Evolutionary conservation across 768 basidiomycete species (phyloP), one percentile per base, ranked within the genome.

Genomic region (Lactifluus subvellereus): DNA sequence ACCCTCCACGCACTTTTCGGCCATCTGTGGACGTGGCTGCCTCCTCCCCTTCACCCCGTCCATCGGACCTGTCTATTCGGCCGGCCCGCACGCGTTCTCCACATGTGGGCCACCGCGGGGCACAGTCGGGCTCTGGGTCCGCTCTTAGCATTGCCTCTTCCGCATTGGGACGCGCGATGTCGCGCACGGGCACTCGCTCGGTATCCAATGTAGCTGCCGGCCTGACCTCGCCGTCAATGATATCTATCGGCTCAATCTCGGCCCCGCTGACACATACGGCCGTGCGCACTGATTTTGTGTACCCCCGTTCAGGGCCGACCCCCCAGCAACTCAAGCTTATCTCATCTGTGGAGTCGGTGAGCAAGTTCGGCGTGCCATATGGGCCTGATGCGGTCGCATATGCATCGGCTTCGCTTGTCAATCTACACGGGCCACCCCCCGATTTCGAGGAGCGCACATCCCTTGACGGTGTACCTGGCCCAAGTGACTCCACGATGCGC

Each of bases 211-310:
- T 76, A 22, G 57, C 55, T 6, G 64, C 62, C 8, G 66, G 61
- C 48, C 78, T 84, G 52, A 83, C 79, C 38, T 88, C 86, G 1
- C 84, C 88, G 8, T 88, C 88, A 20, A 76, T 80, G 57, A 84
- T 89, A 60, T 89, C 89, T 18, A 77, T 91, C 40, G 78, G 84
- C 66, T 88, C 82, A 10, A 92, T 93, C 61, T 90, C 88, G 6
- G 70, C 87, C 5, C 91, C 91, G 7, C 80, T 93, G 9, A 80
- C 85, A 6, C 88, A 93, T 71, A 92, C 91, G 11, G 75, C 81
- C 32, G 76, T 81, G 22, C 84, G 87, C 27, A 86, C 89, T 1
- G 85, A 87, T 70, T 88, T 91, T 65, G 80, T 80, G 18, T 88
- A 84, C 67, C 88, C 87, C 1, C 79, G 79, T 67, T 67, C 77